phyloP scores from a whole-genome alignment of 73 alveolate genomes.

The Breviolum minutum region DNA sequence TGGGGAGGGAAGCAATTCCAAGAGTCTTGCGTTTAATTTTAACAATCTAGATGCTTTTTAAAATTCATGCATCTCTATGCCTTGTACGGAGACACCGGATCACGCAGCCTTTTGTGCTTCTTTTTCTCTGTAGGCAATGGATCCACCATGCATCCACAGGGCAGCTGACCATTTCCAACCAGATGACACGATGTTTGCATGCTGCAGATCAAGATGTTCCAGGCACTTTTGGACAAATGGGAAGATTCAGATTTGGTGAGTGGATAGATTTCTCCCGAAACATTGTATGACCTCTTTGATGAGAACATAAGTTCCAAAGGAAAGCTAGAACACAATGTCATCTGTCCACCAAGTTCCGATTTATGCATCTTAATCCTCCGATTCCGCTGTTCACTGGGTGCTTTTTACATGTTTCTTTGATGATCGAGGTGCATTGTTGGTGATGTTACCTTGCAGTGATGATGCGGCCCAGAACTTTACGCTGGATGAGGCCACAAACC shows the following conservation, averaged over 20 bases:
- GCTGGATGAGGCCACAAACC: constrained; percentile 48
- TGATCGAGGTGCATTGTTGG: constrained; percentile 52
- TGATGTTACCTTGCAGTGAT: constrained; percentile 81
- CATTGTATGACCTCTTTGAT: too few relatives aligned
- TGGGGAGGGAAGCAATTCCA: neutral
- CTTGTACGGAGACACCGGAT: neutral
- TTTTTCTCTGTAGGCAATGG: constrained; percentile 43
- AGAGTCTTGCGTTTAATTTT: neutral
- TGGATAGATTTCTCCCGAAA: too few relatives aligned
- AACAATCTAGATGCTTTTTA: neutral
- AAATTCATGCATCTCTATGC: neutral
- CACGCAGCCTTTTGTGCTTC: neutral
- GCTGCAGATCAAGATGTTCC: constrained; percentile 68
- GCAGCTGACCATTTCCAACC: constrained; percentile 75
- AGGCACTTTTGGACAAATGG: constrained; percentile 12
- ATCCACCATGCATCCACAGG: constrained; percentile 65
- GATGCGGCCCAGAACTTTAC: constrained; percentile 85
- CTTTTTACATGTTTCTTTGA: too few relatives aligned
- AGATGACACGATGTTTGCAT: constrained; percentile 36
- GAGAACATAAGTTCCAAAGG: too few relatives aligned
- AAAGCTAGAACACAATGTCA: too few relatives aligned
- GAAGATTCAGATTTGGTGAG: too few relatives aligned
- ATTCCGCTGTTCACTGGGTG: too few relatives aligned
- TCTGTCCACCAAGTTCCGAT: too few relatives aligned
- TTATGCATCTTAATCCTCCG: too few relatives aligned